phyloP scores from a whole-genome alignment of 352 stramenopile species.

The Phytophthora niederhauseri region DNA sequence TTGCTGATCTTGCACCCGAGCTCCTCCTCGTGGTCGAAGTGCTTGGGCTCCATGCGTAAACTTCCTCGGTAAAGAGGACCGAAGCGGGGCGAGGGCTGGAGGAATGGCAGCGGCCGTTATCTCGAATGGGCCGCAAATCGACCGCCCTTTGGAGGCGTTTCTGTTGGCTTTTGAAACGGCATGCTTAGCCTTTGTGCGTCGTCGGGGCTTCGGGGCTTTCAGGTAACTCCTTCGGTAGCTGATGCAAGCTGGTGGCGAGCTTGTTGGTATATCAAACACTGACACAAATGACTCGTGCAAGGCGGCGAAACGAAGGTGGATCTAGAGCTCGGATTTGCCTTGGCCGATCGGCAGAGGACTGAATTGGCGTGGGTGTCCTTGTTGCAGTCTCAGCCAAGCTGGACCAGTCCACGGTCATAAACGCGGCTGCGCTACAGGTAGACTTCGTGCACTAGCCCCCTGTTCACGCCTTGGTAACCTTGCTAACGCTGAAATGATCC shows the following conservation, averaged over 20 bases:
- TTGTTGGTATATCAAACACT: neutral
- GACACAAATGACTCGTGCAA: constrained; percentile 17
- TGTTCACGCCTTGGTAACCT: neutral
- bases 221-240: constrained; percentile 15
- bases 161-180: constrained; percentile 22
- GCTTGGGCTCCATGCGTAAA: constrained; percentile 68
- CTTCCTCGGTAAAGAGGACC: constrained; percentile 9
- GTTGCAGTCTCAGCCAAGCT: constrained; percentile 33
- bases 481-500: neutral
- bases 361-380: neutral
- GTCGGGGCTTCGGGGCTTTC: neutral
- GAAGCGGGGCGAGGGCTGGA: neutral
- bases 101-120: constrained; percentile 16
- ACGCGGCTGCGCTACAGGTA: constrained; percentile 75
- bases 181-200: neutral
- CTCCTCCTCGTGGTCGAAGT: constrained; percentile 59
- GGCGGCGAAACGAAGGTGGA: constrained; percentile 27
- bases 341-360: neutral
- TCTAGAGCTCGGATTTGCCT: neutral
- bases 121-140: constrained; percentile 13
- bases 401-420: constrained; percentile 64
- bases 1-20: constrained; percentile 71
- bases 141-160: constrained; percentile 22
- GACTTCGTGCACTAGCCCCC: neutral
- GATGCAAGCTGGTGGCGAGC: neutral